Conservation (phyloP, 1,139 yeast species). For the Kodamaea alishanica region DNA sequence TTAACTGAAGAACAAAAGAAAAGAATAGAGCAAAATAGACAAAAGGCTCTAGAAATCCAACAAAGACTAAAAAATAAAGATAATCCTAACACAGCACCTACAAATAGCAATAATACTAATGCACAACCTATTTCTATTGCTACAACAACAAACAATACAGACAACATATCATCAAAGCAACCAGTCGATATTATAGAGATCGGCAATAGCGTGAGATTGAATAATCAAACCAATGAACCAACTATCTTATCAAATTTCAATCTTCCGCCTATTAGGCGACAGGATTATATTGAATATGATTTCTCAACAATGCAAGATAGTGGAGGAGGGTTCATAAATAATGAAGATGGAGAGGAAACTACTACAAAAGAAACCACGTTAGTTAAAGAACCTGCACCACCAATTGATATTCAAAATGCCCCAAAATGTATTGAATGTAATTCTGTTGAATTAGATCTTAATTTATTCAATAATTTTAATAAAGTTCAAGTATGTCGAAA, state of each 20-base stretch:
- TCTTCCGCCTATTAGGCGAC: slow-evolving; percentile 47
- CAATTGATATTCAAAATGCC: slow-evolving; percentile 63
- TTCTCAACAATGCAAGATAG: slow-evolving; percentile 85
- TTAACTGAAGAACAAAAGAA: slow-evolving; percentile 53
- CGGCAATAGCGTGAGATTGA: slow-evolving; percentile 11
- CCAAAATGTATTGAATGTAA: slow-evolving; percentile 83
- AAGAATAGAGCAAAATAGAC: slow-evolving; percentile 55
- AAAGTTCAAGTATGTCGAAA: slow-evolving; percentile 70
- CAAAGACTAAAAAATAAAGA: slow-evolving; percentile 28
- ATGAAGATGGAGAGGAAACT: slow-evolving; percentile 25
- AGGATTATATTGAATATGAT: slow-evolving; percentile 88
- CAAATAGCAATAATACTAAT: neutral
- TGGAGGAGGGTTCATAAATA: slow-evolving; percentile 76
- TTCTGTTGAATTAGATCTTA: slow-evolving; percentile 73
- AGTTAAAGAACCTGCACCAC: slow-evolving; percentile 61
- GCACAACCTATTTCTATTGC: slow-evolving; percentile 13
- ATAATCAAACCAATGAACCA: slow-evolving; percentile 13
- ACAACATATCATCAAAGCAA: slow-evolving; percentile 12
- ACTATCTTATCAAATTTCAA: slow-evolving; percentile 16
- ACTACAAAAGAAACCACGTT: slow-evolving; percentile 39
- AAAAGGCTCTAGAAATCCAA: slow-evolving; percentile 54
- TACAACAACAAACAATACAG: slow-evolving; percentile 10
- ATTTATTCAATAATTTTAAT: slow-evolving; percentile 62
- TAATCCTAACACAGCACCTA: neutral
- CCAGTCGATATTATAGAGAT: slow-evolving; percentile 5